Percentiles rank a stretch among this genome's conserved stretches.
These are phyloP conservation scores for Amphibolis antarctica DNA, from an alignment of 106 monocot species.

Conservation along the genomic window DNA sequence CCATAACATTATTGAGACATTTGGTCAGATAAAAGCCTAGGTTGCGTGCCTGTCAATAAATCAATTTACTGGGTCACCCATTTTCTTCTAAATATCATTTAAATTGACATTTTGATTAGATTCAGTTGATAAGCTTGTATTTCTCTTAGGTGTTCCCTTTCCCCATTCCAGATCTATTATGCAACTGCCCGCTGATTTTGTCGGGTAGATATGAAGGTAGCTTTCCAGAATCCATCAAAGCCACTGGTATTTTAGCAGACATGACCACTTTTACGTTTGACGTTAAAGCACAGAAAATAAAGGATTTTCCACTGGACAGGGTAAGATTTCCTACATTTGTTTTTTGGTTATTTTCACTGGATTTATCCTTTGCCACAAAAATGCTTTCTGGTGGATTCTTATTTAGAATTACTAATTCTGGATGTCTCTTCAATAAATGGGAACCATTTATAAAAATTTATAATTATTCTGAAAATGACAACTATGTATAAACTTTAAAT, in stretches of 20 bases:
- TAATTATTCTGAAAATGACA: no score
- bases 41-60: neutral
- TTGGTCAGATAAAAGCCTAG: neutral
- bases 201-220: constrained; percentile 61
- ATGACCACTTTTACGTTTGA: constrained; percentile 44
- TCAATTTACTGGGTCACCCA: neutral
- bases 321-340: constrained; percentile 24
- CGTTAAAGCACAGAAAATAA: constrained; percentile 39
- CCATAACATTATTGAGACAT: no score
- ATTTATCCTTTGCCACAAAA: neutral
- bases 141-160: constrained; percentile 53
- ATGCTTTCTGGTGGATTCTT: neutral
- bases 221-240: constrained; percentile 51
- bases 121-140: constrained; percentile 1
- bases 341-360: neutral
- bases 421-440: no score
- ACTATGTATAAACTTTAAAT: no score
- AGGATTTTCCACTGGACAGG: constrained; percentile 62
- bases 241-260: constrained; percentile 58
- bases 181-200: constrained; percentile 43
- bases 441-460: no score
- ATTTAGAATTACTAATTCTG: no score
- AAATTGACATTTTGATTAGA: neutral
- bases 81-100: neutral
- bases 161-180: constrained; percentile 70